Evolutionary conservation across 805 yeast genomes (phyloP).

Genomic region (Blastobotrys mokoenaii): DNA sequence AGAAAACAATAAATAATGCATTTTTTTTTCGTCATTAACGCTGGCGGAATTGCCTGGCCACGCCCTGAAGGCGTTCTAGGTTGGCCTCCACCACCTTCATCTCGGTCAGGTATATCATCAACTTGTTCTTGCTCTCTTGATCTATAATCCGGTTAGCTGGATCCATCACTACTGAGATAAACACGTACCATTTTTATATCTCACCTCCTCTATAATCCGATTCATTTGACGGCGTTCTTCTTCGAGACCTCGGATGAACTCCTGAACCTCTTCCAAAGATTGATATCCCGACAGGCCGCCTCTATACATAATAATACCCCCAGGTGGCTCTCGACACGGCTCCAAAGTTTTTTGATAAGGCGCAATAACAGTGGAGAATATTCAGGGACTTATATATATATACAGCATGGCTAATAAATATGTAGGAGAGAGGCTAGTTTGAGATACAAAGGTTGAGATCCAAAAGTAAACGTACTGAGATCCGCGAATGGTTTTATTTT

Average conservation of each 20-base stretch:
- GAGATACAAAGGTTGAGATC: no score
- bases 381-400: no score
- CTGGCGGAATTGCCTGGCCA: not conserved
- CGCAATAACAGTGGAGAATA: no score
- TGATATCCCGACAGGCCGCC: not conserved
- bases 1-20: not conserved
- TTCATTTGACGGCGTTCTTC: not conserved
- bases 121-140: not conserved
- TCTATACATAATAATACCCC: no score
- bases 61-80: slow-evolving; percentile 1
- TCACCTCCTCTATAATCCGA: not conserved
- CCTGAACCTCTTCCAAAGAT: slow-evolving; percentile 1
- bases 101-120: not conserved
- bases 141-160: not conserved
- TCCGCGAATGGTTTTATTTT: no score
- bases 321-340: no score
- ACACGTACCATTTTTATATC: not conserved
- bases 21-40: not conserved
- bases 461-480: no score
- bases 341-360: no score
- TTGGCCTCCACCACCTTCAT: slow-evolving; percentile 4
- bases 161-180: not conserved
- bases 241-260: slow-evolving; percentile 1
- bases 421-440: no score
- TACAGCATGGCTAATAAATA: no score